Conservation (phyloP, 129 eudicot species). For the Chrysanthemum seticuspe region DNA sequence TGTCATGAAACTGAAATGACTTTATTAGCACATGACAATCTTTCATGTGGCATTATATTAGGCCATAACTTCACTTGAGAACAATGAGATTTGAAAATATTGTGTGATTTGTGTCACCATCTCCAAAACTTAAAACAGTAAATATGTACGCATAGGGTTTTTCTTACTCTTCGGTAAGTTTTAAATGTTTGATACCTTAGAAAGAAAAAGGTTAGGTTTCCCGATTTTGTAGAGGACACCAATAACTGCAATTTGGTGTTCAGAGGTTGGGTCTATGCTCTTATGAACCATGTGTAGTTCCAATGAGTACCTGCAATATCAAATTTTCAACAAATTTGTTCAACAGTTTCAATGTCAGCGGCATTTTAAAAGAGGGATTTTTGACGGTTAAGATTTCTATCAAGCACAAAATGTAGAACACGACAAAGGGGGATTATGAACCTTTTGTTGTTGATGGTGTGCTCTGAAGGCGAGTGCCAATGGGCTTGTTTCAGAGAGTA, state of each 20-base stretch:
- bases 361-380: too few species aligned
- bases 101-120: too few species aligned
- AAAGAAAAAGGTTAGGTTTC: conserved; percentile 47
- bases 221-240: conserved; percentile 62
- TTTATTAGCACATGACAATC: neutral
- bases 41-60: neutral
- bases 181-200: conserved; percentile 37
- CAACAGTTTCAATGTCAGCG: neutral
- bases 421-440: neutral
- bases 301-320: conserved; percentile 44
- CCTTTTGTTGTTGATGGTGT: conserved; percentile 62
- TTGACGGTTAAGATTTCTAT: too few species aligned
- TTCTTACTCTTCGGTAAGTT: neutral
- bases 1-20: neutral
- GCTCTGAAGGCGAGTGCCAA: conserved; percentile 89
- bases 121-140: too few species aligned
- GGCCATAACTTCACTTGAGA: neutral
- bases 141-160: too few species aligned
- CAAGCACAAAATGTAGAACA: too few species aligned
- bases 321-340: neutral
- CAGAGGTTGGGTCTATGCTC: conserved; percentile 32
- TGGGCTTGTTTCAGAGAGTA: conserved; percentile 57
- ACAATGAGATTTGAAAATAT: too few species aligned
- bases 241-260: conserved; percentile 47
- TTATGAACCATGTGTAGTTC: conserved; percentile 73